These are phyloP conservation scores for Exophiala bonariae DNA, from an alignment of 2,329 filamentous ascomycete genomes.

Conservation along the genomic window DNA sequence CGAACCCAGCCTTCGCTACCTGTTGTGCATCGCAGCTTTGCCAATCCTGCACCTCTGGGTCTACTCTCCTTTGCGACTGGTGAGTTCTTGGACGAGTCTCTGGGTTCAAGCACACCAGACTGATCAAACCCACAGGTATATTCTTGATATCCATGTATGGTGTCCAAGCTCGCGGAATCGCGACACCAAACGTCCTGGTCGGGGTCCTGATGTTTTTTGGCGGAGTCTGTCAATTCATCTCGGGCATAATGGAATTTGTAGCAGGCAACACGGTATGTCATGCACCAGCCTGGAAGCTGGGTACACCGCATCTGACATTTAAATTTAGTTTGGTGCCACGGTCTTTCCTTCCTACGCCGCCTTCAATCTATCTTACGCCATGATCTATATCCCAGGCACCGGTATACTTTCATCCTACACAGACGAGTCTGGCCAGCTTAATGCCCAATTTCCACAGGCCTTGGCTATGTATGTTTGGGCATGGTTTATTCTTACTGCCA, in stretches of 20 bases:
- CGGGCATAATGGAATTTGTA: constrained; percentile 31
- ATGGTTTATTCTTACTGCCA: constrained; percentile 33
- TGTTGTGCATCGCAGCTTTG: constrained; percentile 31
- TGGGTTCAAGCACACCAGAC: not conserved
- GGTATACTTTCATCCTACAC: constrained; percentile 41
- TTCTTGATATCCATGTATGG: constrained; percentile 29
- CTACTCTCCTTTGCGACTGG: constrained; percentile 40
- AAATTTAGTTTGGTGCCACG: constrained; percentile 37
- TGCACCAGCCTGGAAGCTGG: not conserved
- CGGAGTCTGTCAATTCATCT: constrained; percentile 34
- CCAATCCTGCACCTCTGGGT: constrained; percentile 34
- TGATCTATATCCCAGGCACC: constrained; percentile 40
- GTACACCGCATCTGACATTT: not conserved
- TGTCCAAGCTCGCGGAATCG: constrained; percentile 28
- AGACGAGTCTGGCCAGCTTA: constrained; percentile 30
- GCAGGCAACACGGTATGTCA: constrained; percentile 26
- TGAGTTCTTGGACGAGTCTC: constrained; percentile 9
- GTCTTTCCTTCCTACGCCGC: constrained; percentile 41
- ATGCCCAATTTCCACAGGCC: constrained; percentile 28
- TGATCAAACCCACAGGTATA: constrained; percentile 18
- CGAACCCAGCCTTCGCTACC: constrained; percentile 29
- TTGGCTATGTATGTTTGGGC: constrained; percentile 31
- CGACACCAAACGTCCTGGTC: constrained; percentile 33
- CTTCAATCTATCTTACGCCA: constrained; percentile 42
- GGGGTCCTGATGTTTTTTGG: constrained; percentile 40